Percentiles rank a stretch among this genome's conserved stretches.
Evolutionary conservation across 371 early-diverging fungal species (phyloP).

Genomic region (Actinomucor elegans): DNA sequence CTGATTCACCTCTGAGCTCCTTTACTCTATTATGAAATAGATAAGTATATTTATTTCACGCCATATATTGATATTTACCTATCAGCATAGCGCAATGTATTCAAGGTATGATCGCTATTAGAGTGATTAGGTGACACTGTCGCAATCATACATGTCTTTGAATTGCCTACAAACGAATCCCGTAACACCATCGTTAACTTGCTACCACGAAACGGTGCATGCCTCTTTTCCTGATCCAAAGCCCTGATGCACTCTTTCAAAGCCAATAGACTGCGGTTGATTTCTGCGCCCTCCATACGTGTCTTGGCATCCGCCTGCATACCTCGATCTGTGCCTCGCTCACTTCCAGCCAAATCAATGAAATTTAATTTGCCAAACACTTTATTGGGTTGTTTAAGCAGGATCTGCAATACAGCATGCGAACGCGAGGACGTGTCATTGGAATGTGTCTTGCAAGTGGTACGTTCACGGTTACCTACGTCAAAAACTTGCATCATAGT

Average conservation of each 20-base stretch:
- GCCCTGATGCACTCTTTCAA: slow-evolving; percentile 98
- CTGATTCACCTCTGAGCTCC: slow-evolving; percentile 46
- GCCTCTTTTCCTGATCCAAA: slow-evolving; percentile 89
- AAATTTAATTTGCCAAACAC: slow-evolving; percentile 90
- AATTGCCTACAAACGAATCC: slow-evolving; percentile 97
- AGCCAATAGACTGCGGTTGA: slow-evolving; percentile 97
- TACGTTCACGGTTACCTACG: slow-evolving; percentile 83
- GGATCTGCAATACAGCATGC: slow-evolving; percentile 94
- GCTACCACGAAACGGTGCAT: slow-evolving; percentile 96
- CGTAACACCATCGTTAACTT: slow-evolving; percentile 97
- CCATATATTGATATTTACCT: slow-evolving; percentile 47
- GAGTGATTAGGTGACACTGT: slow-evolving; percentile 91
- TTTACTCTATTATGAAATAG: slow-evolving; percentile 24
- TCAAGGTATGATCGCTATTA: slow-evolving; percentile 96
- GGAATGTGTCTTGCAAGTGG: slow-evolving; percentile 92
- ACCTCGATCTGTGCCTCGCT: slow-evolving; percentile 97
- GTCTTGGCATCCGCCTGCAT: slow-evolving; percentile 75
- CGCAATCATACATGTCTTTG: slow-evolving; percentile 96
- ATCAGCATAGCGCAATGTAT: slow-evolving; percentile 98
- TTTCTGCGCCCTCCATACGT: slow-evolving; percentile 90
- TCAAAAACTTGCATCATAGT: slow-evolving; percentile 89
- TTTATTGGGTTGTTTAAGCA: slow-evolving; percentile 56
- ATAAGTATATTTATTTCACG: slow-evolving; percentile 1
- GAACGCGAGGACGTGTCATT: slow-evolving; percentile 97
- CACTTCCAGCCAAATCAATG: slow-evolving; percentile 99